These are phyloP conservation scores for Solanum sejunctum DNA, from an alignment of 257 asterid species.

Conservation along the genomic window DNA sequence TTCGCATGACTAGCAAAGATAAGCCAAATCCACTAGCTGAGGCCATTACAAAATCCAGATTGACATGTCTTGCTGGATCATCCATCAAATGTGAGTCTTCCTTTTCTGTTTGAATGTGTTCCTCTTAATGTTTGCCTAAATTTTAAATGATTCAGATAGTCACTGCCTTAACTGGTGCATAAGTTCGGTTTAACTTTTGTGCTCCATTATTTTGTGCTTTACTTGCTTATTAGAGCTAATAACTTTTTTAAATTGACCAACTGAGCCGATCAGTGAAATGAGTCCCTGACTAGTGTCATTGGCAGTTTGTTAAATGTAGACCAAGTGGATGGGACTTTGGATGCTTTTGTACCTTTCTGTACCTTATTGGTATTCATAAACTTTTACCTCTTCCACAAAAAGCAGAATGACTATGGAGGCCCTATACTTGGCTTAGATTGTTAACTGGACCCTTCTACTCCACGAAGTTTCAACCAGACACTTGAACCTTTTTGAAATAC, in stretches of 20 bases:
- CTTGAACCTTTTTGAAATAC: too few species aligned
- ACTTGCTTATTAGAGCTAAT: neutral
- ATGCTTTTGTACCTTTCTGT: neutral
- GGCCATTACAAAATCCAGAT: conserved; percentile 74
- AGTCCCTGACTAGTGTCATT: neutral
- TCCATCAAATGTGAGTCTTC: conserved; percentile 50
- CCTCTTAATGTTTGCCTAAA: neutral
- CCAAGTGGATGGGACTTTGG: neutral
- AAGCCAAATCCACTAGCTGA: conserved; percentile 52
- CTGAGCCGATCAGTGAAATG: neutral
- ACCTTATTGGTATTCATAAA: neutral
- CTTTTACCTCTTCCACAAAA: neutral
- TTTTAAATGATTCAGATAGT: neutral
- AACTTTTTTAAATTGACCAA: neutral
- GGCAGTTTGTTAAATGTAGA: neutral
- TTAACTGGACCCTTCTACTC: too few species aligned
- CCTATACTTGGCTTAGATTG: too few species aligned
- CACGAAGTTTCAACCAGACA: too few species aligned
- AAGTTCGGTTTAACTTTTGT: neutral
- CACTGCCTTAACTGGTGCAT: neutral
- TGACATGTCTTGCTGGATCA: conserved; percentile 96
- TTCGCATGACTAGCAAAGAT: conserved; percentile 44
- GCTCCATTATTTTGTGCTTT: neutral
- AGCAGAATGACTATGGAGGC: neutral
- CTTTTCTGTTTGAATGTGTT: neutral